Conservation (phyloP, 176 grass and related monocot species). For the Calamus simplicifolius region DNA sequence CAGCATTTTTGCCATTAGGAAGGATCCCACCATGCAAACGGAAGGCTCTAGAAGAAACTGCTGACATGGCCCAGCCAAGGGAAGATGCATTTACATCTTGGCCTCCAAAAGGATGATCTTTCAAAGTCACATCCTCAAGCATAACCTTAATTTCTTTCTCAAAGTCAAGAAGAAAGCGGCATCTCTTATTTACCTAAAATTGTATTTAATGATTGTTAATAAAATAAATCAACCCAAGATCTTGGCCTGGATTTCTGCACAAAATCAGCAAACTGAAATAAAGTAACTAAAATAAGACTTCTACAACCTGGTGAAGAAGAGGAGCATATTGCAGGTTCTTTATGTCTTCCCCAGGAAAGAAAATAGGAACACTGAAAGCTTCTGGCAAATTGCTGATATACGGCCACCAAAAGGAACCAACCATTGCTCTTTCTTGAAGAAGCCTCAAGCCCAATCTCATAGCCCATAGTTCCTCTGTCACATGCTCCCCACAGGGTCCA, state of each 20-base stretch:
- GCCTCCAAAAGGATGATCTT: constrained; percentile 67
- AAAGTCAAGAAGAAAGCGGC: constrained; percentile 73
- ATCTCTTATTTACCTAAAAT: constrained; percentile 92
- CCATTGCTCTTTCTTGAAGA: constrained; percentile 78
- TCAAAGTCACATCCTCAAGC: constrained; percentile 23
- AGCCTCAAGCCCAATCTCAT: constrained; percentile 87
- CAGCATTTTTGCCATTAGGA: constrained; percentile 14
- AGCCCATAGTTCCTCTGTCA: constrained; percentile 97
- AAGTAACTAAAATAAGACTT: background rate
- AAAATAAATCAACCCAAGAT: no score
- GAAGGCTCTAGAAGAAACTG: constrained; percentile 85
- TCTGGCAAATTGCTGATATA: constrained; percentile 88
- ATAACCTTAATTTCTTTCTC: constrained; percentile 49
- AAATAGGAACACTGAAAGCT: constrained; percentile 60
- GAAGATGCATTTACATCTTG: constrained; percentile 79
- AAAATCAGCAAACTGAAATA: no score
- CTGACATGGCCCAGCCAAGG: constrained; percentile 94
- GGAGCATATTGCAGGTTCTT: constrained; percentile 81
- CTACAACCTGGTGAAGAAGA: constrained; percentile 70
- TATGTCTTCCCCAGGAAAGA: constrained; percentile 77
- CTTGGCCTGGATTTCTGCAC: no score
- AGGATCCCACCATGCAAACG: constrained; percentile 49
- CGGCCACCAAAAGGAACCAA: constrained; percentile 82
- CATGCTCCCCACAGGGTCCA: constrained; percentile 42
- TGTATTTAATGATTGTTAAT: constrained; percentile 1